phyloP scores from a whole-genome alignment of 768 basidiomycete species.

The Lactarius psammicola region DNA sequence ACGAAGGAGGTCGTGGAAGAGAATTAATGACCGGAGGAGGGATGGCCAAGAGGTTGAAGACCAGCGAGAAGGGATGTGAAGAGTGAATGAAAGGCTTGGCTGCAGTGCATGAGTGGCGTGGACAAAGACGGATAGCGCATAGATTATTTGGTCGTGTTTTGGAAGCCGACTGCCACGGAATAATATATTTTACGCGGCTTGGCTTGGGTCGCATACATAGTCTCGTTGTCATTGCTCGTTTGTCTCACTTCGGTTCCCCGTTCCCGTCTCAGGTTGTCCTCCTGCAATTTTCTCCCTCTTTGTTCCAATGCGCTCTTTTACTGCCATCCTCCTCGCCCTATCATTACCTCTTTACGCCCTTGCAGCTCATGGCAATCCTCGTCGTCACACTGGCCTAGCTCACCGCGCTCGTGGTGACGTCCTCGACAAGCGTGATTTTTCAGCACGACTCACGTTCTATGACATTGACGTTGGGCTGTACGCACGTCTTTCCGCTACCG shows the following conservation, averaged over 20 bases:
- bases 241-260: background rate
- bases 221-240: too few species aligned
- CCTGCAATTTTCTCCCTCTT: background rate
- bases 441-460: constrained; percentile 14
- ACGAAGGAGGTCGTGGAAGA: constrained; percentile 17
- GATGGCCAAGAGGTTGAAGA: constrained; percentile 20
- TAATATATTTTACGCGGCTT: too few species aligned
- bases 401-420: constrained; percentile 17
- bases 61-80: constrained; percentile 17
- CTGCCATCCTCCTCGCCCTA: constrained; percentile 18
- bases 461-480: constrained; percentile 23
- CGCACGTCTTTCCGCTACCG: background rate
- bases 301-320: constrained; percentile 21
- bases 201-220: too few species aligned
- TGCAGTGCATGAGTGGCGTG: constrained; percentile 7
- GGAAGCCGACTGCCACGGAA: too few species aligned
- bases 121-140: background rate
- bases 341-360: constrained; percentile 16
- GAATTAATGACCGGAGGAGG: background rate
- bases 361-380: constrained; percentile 10
- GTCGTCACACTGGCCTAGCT: constrained; percentile 20
- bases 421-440: background rate
- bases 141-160: constrained; percentile 13
- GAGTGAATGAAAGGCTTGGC: background rate
- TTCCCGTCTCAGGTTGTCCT: background rate